These are phyloP conservation scores for Apiospora rasikravindrae DNA, from an alignment of 2,329 filamentous ascomycete species.

Conservation along the genomic window DNA sequence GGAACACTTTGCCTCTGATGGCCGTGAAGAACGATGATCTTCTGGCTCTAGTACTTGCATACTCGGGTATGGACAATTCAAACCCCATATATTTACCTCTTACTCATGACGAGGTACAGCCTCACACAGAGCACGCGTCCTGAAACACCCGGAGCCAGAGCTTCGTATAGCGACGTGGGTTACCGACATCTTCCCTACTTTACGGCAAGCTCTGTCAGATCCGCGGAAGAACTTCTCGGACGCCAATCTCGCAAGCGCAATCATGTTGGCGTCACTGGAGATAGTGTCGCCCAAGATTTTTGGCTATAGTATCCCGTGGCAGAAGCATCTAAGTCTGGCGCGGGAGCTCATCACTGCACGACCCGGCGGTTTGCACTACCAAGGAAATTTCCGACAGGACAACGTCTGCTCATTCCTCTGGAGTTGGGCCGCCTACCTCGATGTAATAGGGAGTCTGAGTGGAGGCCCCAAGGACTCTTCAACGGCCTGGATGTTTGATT, in stretches of 20 bases:
- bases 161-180: conserved; percentile 84
- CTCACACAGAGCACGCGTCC: conserved; percentile 77
- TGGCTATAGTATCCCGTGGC: conserved; percentile 81
- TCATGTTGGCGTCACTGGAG: conserved; percentile 84
- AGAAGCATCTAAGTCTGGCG: conserved; percentile 76
- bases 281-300: conserved; percentile 84
- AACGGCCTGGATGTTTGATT: conserved; percentile 56
- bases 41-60: conserved; percentile 77
- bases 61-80: conserved; percentile 56
- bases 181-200: conserved; percentile 74
- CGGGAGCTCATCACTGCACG: conserved; percentile 75
- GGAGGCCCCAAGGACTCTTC: conserved; percentile 62
- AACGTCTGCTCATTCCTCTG: conserved; percentile 75
- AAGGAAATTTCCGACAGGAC: conserved; percentile 57
- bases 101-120: conserved; percentile 48
- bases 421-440: conserved; percentile 84
- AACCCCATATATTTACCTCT: neutral
- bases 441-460: conserved; percentile 75
- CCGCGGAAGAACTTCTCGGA: conserved; percentile 69
- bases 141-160: conserved; percentile 74
- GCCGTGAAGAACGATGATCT: conserved; percentile 73
- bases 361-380: conserved; percentile 49
- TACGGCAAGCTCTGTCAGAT: conserved; percentile 70
- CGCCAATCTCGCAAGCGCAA: conserved; percentile 77
- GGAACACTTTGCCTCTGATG: conserved; percentile 60